Conservation (phyloP, 495 filamentous ascomycete genomes). For the Penicillium longicatenatum region DNA sequence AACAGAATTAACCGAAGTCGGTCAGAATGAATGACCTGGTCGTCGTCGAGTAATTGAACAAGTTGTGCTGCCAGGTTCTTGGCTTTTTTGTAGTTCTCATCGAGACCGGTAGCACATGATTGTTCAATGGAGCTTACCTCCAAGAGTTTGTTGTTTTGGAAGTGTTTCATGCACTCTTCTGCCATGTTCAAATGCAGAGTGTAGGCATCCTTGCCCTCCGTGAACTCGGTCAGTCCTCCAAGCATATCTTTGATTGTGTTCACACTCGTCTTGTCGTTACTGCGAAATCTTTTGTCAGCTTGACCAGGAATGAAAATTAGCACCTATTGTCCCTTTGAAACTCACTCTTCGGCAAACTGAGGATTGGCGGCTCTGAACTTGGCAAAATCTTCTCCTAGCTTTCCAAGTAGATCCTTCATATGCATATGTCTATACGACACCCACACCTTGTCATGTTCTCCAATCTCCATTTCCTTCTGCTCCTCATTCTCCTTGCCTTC, state of each 20-base stretch:
- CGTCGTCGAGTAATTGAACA: conserved; percentile 84
- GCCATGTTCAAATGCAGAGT: conserved; percentile 96
- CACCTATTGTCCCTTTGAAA: neutral
- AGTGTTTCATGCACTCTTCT: conserved; percentile 94
- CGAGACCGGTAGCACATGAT: conserved; percentile 85
- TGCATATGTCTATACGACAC: conserved; percentile 89
- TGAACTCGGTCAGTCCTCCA: conserved; percentile 90
- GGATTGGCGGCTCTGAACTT: conserved; percentile 89
- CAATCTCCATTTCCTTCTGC: conserved; percentile 86
- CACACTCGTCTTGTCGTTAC: conserved; percentile 66
- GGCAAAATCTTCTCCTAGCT: conserved; percentile 87
- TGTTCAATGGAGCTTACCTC: conserved; percentile 87
- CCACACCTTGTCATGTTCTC: conserved; percentile 90
- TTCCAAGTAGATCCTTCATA: conserved; percentile 97
- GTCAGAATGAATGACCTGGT: conserved; percentile 64
- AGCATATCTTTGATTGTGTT: conserved; percentile 97
- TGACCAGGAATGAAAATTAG: neutral
- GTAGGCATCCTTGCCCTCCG: conserved; percentile 92
- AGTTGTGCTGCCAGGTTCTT: conserved; percentile 85
- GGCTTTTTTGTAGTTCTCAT: conserved; percentile 89
- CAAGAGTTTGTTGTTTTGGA: conserved; percentile 77
- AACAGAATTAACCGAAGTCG: conserved; percentile 81
- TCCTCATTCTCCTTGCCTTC: conserved; percentile 66
- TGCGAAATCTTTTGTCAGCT: conserved; percentile 21
- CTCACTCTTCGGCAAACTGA: conserved; percentile 79